Conservation (phyloP, 768 basidiomycete species). For the Mycena sanguinolenta region DNA sequence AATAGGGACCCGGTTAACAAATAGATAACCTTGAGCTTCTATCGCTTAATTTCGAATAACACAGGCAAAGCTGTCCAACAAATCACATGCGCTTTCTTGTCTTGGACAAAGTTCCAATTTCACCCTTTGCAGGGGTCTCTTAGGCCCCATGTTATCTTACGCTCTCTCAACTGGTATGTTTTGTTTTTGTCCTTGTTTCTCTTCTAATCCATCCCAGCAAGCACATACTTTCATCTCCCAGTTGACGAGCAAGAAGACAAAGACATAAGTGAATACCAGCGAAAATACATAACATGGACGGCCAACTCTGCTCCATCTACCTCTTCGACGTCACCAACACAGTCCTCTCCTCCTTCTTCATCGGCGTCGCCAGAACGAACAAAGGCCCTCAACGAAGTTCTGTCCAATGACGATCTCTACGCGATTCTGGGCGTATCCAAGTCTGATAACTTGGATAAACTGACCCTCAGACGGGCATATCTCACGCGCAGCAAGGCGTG, state of each 20-base stretch:
- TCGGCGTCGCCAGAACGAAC: constrained; percentile 42
- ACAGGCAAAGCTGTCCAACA: background rate
- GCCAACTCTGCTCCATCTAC: constrained; percentile 53
- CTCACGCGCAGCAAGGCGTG: constrained; percentile 80
- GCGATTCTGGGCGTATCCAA: constrained; percentile 76
- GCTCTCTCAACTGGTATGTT: constrained; percentile 58
- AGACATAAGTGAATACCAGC: constrained; percentile 58
- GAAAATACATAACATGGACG: constrained; percentile 65
- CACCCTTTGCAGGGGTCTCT: constrained; percentile 3
- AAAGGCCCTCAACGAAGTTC: constrained; percentile 63
- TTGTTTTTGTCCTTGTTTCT: background rate
- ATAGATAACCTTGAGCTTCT: background rate
- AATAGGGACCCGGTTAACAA: constrained; percentile 2
- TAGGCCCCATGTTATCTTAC: constrained; percentile 57
- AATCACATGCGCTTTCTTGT: constrained; percentile 15
- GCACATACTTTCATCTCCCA: constrained; percentile 74
- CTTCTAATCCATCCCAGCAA: constrained; percentile 54
- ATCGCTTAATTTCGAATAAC: background rate
- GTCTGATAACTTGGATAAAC: constrained; percentile 65
- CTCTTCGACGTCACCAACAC: constrained; percentile 42
- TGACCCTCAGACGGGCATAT: constrained; percentile 80
- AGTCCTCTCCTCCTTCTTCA: background rate
- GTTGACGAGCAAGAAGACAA: constrained; percentile 70
- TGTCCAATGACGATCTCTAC: constrained; percentile 78
- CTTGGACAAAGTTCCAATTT: background rate